phyloP scores from a whole-genome alignment of 2,329 filamentous ascomycete genomes.

The Pestalotiopsis fici region DNA sequence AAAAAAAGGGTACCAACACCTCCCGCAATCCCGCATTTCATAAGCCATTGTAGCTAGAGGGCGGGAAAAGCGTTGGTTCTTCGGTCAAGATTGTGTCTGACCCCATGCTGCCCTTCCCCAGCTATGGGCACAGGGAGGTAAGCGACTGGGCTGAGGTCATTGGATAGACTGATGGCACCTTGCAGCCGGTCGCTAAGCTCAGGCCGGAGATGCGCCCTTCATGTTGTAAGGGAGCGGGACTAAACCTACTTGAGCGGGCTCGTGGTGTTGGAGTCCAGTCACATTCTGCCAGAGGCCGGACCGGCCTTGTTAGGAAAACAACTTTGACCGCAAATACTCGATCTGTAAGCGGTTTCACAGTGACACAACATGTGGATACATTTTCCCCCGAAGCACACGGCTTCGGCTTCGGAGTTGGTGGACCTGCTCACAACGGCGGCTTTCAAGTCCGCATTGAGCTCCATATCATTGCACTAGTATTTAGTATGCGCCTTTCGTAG shows the following conservation, averaged over 20 bases:
- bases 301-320: not conserved
- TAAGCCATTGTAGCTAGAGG: not conserved
- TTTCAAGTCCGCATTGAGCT: not conserved
- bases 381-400: not conserved
- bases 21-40: not conserved
- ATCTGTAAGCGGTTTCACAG: not conserved
- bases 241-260: not conserved
- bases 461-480: not conserved
- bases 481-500: not conserved
- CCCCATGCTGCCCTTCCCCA: not conserved
- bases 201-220: constrained; percentile 2
- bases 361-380: not conserved
- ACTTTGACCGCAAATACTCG: not conserved
- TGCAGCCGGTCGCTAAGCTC: not conserved
- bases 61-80: not conserved
- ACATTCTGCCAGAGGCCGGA: not conserved
- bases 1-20: not conserved
- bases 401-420: not conserved
- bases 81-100: not conserved
- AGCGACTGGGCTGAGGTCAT: not conserved
- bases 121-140: not conserved
- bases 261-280: not conserved
- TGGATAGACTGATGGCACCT: not conserved
- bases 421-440: not conserved
- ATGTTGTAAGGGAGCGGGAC: not conserved